These are phyloP conservation scores for Chenopodium suecicum DNA, from an alignment of 148 eudicot genomes.

Conservation along the genomic window DNA sequence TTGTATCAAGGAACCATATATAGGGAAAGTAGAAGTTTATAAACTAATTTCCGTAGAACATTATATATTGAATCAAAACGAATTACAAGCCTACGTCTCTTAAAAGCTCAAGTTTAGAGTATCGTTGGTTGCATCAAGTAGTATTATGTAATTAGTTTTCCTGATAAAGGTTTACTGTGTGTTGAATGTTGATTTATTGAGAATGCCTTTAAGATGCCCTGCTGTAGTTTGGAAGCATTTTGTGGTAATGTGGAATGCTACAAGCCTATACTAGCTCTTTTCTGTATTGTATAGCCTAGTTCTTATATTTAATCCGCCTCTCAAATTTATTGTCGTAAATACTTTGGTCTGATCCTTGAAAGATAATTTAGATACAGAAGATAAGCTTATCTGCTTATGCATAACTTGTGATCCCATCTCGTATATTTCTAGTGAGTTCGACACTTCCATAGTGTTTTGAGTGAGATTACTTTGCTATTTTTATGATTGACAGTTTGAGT, in stretches of 20 bases:
- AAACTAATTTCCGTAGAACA: background rate
- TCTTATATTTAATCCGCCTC: too few relatives aligned
- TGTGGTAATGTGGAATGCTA: background rate
- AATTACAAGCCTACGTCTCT: background rate
- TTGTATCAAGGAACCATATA: background rate
- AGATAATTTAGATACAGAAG: background rate
- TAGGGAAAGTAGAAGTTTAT: background rate
- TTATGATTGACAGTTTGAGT: too few relatives aligned
- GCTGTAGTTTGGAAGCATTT: background rate
- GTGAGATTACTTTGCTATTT: background rate
- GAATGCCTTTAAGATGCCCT: background rate
- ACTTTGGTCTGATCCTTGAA: background rate
- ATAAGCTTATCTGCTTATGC: background rate
- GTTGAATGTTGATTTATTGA: too few relatives aligned
- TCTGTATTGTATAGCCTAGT: background rate
- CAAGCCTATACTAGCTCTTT: too few relatives aligned
- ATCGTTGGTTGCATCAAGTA: background rate
- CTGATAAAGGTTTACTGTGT: too few relatives aligned
- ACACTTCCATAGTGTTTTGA: background rate
- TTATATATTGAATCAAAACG: too few relatives aligned
- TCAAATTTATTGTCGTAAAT: background rate
- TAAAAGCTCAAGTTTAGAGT: background rate
- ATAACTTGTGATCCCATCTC: background rate
- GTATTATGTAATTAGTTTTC: background rate
- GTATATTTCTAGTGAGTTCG: background rate